Base-by-base conservation (phyloP, 805 yeast species). In the Pichia ethanolica region DNA sequence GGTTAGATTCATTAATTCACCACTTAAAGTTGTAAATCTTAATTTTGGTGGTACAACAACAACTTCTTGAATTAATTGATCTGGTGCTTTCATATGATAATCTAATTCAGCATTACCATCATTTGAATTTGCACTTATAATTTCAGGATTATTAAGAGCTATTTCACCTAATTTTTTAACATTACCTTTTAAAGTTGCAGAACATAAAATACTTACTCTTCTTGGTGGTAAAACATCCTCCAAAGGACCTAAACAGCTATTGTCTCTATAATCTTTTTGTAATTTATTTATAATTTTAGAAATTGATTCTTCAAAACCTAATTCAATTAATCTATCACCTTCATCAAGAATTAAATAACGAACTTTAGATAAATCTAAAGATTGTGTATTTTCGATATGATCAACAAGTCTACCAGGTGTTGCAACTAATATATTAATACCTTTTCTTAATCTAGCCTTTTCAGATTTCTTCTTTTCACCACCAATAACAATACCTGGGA, bases 391-490 rank as follows among this genome's bases (percentile, higher is more conserved):
- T 55, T 88, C 96, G 53, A 93, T 80, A 71, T 93, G 99, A 64
- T 93, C 99, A 9, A 88, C 86, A 41, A 93, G 71, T 59, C 99
- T 78, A 53, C 99, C 99, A 2, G 99, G 99, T 0, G 99, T 93
- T 11, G 95, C 97, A 39, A 93, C 95, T n/a, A 93, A 74, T 35
- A 93, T 82, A 65, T 93, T 93, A 35, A 90, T 95, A 56, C 99
- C 99, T 65, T 91, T 91, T 62, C 99, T 78, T 35, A 93, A 69
- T 59, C 99, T 72, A 1, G 98, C 97, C 74, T 93, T 93, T 66
- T 93, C 99, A 2, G 96, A 79, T 62, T 93, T 95, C 66, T 91
- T 91, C 77, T 91, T 90, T 64, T 93, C 99, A 53, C 99, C 99
- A 62, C 99, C 99, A 68, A 89, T 89, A 28, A 93, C 95, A 39